These are phyloP conservation scores for Elaphomyces granulatus DNA, from an alignment of 495 filamentous ascomycete species.

Conservation along the genomic window DNA sequence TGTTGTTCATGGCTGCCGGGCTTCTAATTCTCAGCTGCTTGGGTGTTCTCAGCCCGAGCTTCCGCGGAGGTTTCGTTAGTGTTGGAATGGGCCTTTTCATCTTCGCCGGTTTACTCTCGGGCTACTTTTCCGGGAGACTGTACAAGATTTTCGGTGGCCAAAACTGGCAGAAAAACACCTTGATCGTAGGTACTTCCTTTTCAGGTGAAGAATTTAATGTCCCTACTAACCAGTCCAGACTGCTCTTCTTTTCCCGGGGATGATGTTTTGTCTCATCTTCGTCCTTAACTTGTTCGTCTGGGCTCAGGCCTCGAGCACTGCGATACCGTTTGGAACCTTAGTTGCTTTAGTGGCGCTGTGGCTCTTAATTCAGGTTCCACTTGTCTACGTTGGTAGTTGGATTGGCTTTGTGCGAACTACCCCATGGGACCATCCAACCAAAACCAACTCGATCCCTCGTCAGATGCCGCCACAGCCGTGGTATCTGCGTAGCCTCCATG, in stretches of 20 bases:
- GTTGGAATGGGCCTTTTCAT: conserved; percentile 79
- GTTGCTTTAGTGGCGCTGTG: conserved; percentile 65
- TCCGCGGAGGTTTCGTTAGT: conserved; percentile 81
- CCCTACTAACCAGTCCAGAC: conserved; percentile 34
- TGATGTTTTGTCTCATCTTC: conserved; percentile 66
- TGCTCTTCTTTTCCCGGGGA: conserved; percentile 69
- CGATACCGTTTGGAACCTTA: conserved; percentile 77
- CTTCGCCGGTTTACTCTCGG: conserved; percentile 77
- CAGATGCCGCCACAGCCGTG: conserved; percentile 70
- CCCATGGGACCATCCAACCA: conserved; percentile 79
- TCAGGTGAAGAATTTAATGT: not conserved
- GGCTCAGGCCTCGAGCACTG: conserved; percentile 83
- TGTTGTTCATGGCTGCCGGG: conserved; percentile 73
- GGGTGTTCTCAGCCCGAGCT: conserved; percentile 80
- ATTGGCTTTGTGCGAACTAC: conserved; percentile 51
- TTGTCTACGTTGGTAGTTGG: conserved; percentile 79
- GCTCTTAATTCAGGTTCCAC: conserved; percentile 79
- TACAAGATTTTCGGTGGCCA: conserved; percentile 78
- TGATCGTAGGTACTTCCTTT: conserved; percentile 46
- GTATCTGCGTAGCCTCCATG: conserved; percentile 52
- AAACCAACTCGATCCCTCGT: conserved; percentile 57
- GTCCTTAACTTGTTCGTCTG: conserved; percentile 87
- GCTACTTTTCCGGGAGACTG: conserved; percentile 78
- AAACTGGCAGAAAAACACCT: conserved; percentile 65
- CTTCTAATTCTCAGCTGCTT: conserved; percentile 67